Percentiles rank a stretch among this genome's conserved stretches.
Evolutionary conservation across 768 basidiomycete species (phyloP).

Genomic region (Amanita subjunquillea): DNA sequence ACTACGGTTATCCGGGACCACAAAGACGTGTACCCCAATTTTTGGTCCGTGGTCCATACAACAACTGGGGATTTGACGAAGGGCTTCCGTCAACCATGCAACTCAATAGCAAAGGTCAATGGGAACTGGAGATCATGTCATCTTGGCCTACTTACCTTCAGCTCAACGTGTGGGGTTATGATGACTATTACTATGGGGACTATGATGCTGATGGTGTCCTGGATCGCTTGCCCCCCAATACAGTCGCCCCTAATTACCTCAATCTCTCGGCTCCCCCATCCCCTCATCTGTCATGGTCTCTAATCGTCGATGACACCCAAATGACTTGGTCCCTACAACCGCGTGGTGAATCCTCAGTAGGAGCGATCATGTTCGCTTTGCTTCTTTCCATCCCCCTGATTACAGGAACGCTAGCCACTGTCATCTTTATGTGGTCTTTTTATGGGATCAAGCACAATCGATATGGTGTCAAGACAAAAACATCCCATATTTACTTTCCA

Average conservation of each 20-base stretch:
- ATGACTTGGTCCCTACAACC: slow-evolving; percentile 75
- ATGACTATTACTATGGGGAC: slow-evolving; percentile 91
- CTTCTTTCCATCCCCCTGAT: slow-evolving; percentile 74
- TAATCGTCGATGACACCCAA: slow-evolving; percentile 68
- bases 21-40: slow-evolving; percentile 79
- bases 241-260: slow-evolving; percentile 73
- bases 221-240: slow-evolving; percentile 87
- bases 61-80: slow-evolving; percentile 84
- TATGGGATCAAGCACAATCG: slow-evolving; percentile 93
- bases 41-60: slow-evolving; percentile 83
- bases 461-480: slow-evolving; percentile 74
- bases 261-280: slow-evolving; percentile 88
- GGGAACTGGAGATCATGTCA: slow-evolving; percentile 86
- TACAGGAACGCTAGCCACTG: slow-evolving; percentile 73
- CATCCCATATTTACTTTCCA: slow-evolving; percentile 74
- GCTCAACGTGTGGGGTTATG: slow-evolving; percentile 84
- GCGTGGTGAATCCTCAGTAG: slow-evolving; percentile 71
- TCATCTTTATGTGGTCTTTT: slow-evolving; percentile 92
- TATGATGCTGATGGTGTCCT: slow-evolving; percentile 78
- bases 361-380: slow-evolving; percentile 82
- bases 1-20: slow-evolving; percentile 43
- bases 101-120: slow-evolving; percentile 51
- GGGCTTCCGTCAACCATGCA: slow-evolving; percentile 67
- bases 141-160: slow-evolving; percentile 87
- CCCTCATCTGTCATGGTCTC: slow-evolving; percentile 82